Base-by-base conservation (phyloP, 1,139 yeast genomes). In the Arxiozyma heterogenica region DNA sequence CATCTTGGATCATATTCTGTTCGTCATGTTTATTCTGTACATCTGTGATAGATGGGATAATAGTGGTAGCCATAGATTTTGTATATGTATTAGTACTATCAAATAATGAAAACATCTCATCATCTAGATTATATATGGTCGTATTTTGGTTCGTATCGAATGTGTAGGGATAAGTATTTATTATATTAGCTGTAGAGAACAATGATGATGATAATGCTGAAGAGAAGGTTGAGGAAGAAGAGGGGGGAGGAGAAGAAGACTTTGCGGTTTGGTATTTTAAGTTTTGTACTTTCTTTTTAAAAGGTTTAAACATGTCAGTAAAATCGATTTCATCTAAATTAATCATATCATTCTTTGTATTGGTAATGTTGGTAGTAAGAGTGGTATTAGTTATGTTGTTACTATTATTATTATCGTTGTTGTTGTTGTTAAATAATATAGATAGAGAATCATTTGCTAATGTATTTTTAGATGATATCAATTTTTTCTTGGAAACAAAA, bases 321-420 rank as follows among this genome's bases (percentile, higher is more conserved):
- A 68, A 68, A 57, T 68, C 72, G 30, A 68, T 64, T 54, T 67
- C 71, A 53, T 67, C 61, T n/a, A 64, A 50, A 48, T 62, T 54
- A 34, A 47, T 47, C 44, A 47, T 49, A 44, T 20, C 41, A 52
- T 41, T 12, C 27, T 20, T 34, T 17, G 30, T 27, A 27, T 27
- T 27, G 11, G 30, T 27, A 27, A 23, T 23, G 27, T 23, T 23
- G 27, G 27, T 23, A 7, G 27, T 23, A 7, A 23, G 42, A 15
- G 44, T 25, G 27, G 44, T 18, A 41, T 41, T 27, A 11, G n/a
- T 49, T 2, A 11, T 27, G 30, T 23, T 23, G 30, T 27, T 4
- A 27, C 11, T 27, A 7, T 27, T 5, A 5, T 8, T 27, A 7
- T 27, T 7, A 27, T 23, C 7, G 7, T 4, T 27, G 11, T 5